Conservation (phyloP, 2,329 filamentous ascomycete genomes). For the Exophiala calicioides region DNA sequence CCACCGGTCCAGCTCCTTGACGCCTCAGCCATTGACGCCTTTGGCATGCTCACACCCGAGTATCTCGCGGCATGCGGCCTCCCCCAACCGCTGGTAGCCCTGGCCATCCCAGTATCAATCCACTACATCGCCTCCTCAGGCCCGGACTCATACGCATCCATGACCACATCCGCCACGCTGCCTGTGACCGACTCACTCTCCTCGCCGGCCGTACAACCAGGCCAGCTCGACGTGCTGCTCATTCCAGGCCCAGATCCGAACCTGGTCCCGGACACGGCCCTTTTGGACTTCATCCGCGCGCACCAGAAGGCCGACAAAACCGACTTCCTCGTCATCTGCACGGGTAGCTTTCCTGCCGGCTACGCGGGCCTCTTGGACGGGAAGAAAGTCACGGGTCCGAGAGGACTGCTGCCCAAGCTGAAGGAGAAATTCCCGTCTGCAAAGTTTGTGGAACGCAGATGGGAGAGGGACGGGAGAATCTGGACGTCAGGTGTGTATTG, state of each 20-base stretch:
- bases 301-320: conserved; percentile 36
- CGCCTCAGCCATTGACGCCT: conserved; percentile 40
- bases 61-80: conserved; percentile 37
- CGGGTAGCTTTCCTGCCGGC: conserved; percentile 25
- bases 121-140: conserved; percentile 35
- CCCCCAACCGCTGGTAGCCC: conserved; percentile 33
- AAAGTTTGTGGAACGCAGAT: conserved; percentile 31
- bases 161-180: conserved; percentile 36
- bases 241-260: conserved; percentile 42
- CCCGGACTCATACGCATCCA: conserved; percentile 14
- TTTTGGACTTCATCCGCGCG: conserved; percentile 36
- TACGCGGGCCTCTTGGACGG: conserved; percentile 28
- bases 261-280: conserved; percentile 32
- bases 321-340: conserved; percentile 30
- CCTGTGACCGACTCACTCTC: conserved; percentile 33
- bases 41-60: conserved; percentile 38
- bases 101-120: conserved; percentile 28
- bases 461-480: conserved; percentile 35
- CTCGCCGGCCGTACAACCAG: conserved; percentile 37
- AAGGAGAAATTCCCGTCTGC: conserved; percentile 24
- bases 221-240: conserved; percentile 40
- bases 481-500: conserved; percentile 36
- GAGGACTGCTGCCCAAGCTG: conserved; percentile 22
- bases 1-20: conserved; percentile 43
- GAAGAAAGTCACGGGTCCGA: conserved; percentile 26